Conservation (phyloP, 805 yeast species). For the Cyberlindnera euphorbiiphila region DNA sequence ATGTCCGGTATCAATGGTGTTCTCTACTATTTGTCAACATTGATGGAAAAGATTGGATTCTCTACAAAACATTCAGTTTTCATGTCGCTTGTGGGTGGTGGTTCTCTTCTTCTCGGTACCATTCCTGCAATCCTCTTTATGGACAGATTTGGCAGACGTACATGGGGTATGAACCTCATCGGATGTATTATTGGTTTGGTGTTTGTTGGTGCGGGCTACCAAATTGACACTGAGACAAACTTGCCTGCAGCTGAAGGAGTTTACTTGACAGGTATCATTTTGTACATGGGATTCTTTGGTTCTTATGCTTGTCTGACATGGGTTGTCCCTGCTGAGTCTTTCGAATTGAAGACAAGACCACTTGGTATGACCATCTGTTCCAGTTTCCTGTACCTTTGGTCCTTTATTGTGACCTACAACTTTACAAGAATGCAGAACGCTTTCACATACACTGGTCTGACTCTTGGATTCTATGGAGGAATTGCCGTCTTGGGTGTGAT, state of each 20-base stretch:
- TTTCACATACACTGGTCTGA: constrained; percentile 58
- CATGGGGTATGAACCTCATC: constrained; percentile 55
- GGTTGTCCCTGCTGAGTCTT: constrained; percentile 66
- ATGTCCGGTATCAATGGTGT: constrained; percentile 67
- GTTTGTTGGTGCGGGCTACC: constrained; percentile 56
- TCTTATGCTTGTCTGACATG: constrained; percentile 64
- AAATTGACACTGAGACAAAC: constrained; percentile 35
- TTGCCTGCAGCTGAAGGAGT: constrained; percentile 51
- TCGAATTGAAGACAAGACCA: constrained; percentile 54
- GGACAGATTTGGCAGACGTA: constrained; percentile 55
- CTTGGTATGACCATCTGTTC: constrained; percentile 63
- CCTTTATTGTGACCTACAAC: constrained; percentile 61
- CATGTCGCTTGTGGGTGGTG: constrained; percentile 71
- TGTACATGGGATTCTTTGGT: constrained; percentile 65
- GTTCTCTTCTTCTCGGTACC: constrained; percentile 56
- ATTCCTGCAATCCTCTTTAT: constrained; percentile 59
- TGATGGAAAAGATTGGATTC: constrained; percentile 56
- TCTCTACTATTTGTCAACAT: constrained; percentile 58
- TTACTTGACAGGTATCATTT: constrained; percentile 57
- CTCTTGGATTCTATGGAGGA: constrained; percentile 66
- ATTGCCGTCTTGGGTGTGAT: constrained; percentile 54
- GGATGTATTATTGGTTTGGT: constrained; percentile 59
- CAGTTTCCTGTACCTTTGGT: constrained; percentile 54
- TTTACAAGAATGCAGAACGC: constrained; percentile 52
- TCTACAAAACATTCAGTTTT: constrained; percentile 47